Conservation (phyloP, 192 early-diverging fungal genomes). For the Podila verticillata region DNA sequence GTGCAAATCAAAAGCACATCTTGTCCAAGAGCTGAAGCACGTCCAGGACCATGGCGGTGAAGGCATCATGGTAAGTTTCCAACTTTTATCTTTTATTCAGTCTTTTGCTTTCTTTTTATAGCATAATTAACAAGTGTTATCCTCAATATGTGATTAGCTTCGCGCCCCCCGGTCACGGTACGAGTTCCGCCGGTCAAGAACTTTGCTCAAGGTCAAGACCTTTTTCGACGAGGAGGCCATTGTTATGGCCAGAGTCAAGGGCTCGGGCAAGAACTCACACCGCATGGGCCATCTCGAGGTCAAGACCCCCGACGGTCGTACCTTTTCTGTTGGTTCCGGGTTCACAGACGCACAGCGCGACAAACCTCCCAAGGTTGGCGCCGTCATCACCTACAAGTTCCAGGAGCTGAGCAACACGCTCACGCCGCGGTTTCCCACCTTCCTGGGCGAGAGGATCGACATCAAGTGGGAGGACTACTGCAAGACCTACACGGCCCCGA, state of each 20-base stretch:
- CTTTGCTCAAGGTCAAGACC: constrained; percentile 74
- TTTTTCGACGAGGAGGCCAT: constrained; percentile 79
- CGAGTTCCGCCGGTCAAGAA: constrained; percentile 58
- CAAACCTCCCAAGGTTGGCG: constrained; percentile 63
- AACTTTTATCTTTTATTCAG: constrained; percentile 51
- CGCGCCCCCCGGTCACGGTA: constrained; percentile 42
- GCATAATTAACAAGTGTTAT: background rate
- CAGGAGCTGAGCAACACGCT: constrained; percentile 57
- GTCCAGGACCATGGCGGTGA: constrained; percentile 72
- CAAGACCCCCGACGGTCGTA: constrained; percentile 67
- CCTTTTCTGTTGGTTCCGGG: constrained; percentile 75
- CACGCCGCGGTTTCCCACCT: constrained; percentile 56
- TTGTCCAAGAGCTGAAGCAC: constrained; percentile 58
- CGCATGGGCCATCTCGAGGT: constrained; percentile 68
- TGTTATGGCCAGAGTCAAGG: constrained; percentile 67
- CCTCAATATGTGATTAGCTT: background rate
- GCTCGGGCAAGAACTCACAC: constrained; percentile 64
- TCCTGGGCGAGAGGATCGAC: constrained; percentile 52
- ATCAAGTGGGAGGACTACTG: constrained; percentile 43
- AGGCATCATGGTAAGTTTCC: constrained; percentile 72
- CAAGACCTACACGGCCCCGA: constrained; percentile 36
- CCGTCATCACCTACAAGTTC: constrained; percentile 57
- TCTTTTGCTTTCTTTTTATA: background rate
- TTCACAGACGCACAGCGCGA: constrained; percentile 66
- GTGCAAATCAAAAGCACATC: constrained; percentile 53